Conservation (phyloP, 108 stramenopile genomes). For the Skeletonema costatum region DNA sequence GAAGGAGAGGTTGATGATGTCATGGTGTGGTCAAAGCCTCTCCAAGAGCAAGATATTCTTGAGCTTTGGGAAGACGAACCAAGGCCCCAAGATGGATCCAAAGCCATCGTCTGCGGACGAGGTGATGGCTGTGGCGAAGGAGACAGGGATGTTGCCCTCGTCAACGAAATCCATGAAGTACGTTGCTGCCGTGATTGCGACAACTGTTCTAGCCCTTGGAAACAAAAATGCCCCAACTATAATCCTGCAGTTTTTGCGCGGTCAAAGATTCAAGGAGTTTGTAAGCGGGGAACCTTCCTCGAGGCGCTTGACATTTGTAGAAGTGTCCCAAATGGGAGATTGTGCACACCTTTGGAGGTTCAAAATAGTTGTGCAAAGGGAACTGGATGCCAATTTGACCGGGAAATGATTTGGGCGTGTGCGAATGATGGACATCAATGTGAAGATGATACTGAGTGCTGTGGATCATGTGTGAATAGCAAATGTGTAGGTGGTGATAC, state of each 20-base stretch:
- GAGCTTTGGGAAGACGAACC: background rate
- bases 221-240: background rate
- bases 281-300: background rate
- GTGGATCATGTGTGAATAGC: background rate
- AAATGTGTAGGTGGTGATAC: background rate
- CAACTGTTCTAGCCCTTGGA: background rate
- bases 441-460: background rate
- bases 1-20: slow-evolving; percentile 7
- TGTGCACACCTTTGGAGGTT: background rate
- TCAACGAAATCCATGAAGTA: background rate
- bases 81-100: background rate
- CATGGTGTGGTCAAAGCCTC: background rate
- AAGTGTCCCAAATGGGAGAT: background rate
- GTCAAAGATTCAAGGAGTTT: background rate
- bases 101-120: background rate
- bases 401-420: slow-evolving; percentile 10
- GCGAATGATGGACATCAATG: background rate
- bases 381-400: background rate
- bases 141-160: background rate
- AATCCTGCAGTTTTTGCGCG: background rate
- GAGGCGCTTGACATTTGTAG: background rate
- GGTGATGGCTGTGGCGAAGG: background rate
- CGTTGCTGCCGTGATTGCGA: background rate
- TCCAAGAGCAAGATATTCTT: slow-evolving; percentile 2
- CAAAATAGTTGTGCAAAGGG: background rate